Evolutionary conservation across 805 yeast genomes (phyloP).

Genomic region (Barnettozyma californica): DNA sequence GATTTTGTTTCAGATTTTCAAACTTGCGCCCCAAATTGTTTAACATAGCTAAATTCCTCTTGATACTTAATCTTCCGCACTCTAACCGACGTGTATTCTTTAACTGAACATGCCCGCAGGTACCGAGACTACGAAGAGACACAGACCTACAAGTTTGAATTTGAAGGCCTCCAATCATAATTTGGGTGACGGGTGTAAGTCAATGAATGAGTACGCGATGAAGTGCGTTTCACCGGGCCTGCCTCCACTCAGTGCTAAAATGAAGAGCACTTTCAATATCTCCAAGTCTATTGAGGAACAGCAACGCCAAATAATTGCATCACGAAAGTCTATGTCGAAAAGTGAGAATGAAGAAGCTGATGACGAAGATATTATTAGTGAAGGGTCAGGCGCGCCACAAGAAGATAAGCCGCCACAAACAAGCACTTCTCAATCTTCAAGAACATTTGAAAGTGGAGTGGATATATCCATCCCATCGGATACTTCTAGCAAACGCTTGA

Average conservation of each 20-base stretch:
- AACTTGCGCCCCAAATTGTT: slow-evolving; percentile 1
- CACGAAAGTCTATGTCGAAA: slow-evolving; percentile 13
- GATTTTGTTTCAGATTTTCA: slow-evolving; percentile 3
- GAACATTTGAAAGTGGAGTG: slow-evolving; percentile 12
- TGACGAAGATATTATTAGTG: slow-evolving; percentile 3
- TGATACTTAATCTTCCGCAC: not conserved
- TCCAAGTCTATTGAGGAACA: slow-evolving; percentile 25
- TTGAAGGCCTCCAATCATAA: slow-evolving; percentile 15
- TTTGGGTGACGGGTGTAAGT: slow-evolving; percentile 2
- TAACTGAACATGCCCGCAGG: not conserved
- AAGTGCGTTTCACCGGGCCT: slow-evolving; percentile 27
- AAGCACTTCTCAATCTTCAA: not conserved
- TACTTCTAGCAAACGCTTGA: slow-evolving; percentile 20
- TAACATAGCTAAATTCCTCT: not conserved
- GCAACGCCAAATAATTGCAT: slow-evolving; percentile 25
- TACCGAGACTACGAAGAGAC: slow-evolving; percentile 20
- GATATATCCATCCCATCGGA: slow-evolving; percentile 20
- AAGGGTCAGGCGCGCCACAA: slow-evolving; percentile 10
- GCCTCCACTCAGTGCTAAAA: slow-evolving; percentile 25
- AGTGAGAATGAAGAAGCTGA: not conserved
- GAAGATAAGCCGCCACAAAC: not conserved
- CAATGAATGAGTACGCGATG: slow-evolving; percentile 23
- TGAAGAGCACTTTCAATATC: slow-evolving; percentile 23
- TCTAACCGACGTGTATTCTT: not conserved
- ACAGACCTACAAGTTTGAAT: slow-evolving; percentile 24